Evolutionary conservation across 192 early-diverging fungal genomes (phyloP).

Genomic region (Podila epicladia): DNA sequence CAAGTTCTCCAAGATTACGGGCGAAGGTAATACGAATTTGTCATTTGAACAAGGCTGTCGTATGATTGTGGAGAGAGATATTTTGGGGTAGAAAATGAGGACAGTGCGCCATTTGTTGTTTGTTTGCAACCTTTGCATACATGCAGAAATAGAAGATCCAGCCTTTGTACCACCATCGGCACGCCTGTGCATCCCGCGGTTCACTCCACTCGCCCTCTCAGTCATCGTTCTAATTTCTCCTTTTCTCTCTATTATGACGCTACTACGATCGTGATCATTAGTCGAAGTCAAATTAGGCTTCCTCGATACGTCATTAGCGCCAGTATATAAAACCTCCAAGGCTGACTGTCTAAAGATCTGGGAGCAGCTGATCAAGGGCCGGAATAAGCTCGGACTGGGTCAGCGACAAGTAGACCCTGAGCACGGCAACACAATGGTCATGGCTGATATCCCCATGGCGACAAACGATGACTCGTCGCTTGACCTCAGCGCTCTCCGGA

Average conservation of each 20-base stretch:
- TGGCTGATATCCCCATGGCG: conserved; percentile 41
- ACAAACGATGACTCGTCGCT: conserved; percentile 19
- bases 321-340: conserved; percentile 11
- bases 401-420: conserved; percentile 33
- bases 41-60: not conserved
- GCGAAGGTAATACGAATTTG: conserved; percentile 24
- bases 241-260: not conserved
- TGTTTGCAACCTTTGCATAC: no score
- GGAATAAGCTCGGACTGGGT: conserved; percentile 46
- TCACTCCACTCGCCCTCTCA: not conserved
- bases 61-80: no score
- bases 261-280: not conserved
- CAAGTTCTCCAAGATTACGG: conserved; percentile 42
- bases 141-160: no score
- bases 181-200: no score
- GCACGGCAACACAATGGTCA: conserved; percentile 9
- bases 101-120: not conserved
- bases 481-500: conserved; percentile 17
- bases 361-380: conserved; percentile 26
- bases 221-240: not conserved
- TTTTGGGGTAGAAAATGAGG: no score
- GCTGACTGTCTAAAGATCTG: conserved; percentile 16
- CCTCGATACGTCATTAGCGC: conserved; percentile 27
- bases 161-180: no score
- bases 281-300: conserved; percentile 45